Percentiles rank a stretch among this genome's conserved stretches.
These are phyloP conservation scores for Lablab purpureus DNA, from an alignment of 306 rosid species.

Conservation along the genomic window DNA sequence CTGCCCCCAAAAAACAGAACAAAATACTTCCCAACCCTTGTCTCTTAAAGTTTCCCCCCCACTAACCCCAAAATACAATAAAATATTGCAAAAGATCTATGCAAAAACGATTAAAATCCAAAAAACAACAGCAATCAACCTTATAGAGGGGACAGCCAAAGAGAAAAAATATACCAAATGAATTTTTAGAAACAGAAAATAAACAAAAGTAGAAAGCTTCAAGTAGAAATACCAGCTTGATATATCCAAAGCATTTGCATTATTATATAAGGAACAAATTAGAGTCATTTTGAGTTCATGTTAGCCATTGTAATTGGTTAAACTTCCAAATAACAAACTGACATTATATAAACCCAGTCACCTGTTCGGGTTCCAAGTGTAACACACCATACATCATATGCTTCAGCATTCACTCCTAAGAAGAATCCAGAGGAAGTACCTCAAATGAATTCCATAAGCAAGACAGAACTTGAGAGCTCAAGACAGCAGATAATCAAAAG, in stretches of 20 bases:
- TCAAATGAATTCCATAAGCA: constrained; percentile 52
- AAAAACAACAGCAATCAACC: background rate
- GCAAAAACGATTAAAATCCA: background rate
- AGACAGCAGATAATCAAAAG: constrained; percentile 49
- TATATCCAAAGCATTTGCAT: constrained; percentile 42
- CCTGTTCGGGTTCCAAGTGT: constrained; percentile 40
- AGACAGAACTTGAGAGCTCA: constrained; percentile 54
- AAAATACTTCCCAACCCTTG: background rate
- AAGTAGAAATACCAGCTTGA: constrained; percentile 3
- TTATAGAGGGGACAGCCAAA: background rate
- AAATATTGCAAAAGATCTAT: constrained; percentile 18
- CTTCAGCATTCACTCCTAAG: constrained; percentile 45
- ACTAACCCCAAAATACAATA: constrained; percentile 14
- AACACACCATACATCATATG: constrained; percentile 37
- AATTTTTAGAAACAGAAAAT: background rate
- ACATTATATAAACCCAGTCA: constrained; percentile 35
- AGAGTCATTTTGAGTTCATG: constrained; percentile 36
- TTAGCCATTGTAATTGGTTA: constrained; percentile 40
- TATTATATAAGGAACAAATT: constrained; percentile 37
- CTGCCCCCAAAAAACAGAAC: background rate
- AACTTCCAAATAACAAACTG: constrained; percentile 25
- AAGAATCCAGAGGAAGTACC: constrained; percentile 49
- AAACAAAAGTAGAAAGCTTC: constrained; percentile 29
- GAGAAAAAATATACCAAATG: constrained; percentile 1
- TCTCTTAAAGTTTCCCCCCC: background rate